A percentile compares a stretch with the other conserved stretches of the same genome.
Evolutionary conservation across 345 rosid genomes (phyloP).

Genomic region (Salix dunnii): DNA sequence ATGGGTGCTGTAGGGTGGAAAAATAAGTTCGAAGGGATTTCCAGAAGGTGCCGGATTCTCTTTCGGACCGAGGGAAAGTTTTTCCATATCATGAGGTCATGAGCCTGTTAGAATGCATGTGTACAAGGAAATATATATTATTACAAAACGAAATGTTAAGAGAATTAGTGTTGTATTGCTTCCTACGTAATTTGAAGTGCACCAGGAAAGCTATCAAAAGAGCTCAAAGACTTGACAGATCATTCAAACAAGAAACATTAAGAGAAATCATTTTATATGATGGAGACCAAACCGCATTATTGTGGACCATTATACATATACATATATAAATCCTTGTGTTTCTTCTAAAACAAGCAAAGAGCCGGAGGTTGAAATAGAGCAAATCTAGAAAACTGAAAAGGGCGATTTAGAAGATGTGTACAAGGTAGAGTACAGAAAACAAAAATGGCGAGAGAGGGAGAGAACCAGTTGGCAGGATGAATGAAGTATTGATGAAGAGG

Average conservation of each 20-base stretch:
- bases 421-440: background rate
- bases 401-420: background rate
- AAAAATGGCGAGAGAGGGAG: background rate
- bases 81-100: background rate
- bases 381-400: background rate
- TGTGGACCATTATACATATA: background rate
- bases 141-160: background rate
- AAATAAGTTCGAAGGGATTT: background rate
- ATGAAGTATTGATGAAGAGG: background rate
- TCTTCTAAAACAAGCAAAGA: background rate
- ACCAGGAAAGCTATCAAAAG: background rate
- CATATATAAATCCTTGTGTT: background rate
- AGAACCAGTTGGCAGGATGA: background rate
- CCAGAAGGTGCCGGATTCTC: background rate
- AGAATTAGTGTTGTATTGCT: background rate
- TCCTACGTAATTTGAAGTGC: background rate
- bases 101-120: background rate
- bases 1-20: background rate
- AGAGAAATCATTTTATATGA: background rate
- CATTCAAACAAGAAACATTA: background rate
- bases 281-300: background rate
- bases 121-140: background rate
- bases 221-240: background rate
- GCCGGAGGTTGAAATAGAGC: background rate
- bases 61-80: background rate